These are phyloP conservation scores for Pestalotiopsis sp. DNA, from an alignment of 2,329 filamentous ascomycete species.

Conservation along the genomic window DNA sequence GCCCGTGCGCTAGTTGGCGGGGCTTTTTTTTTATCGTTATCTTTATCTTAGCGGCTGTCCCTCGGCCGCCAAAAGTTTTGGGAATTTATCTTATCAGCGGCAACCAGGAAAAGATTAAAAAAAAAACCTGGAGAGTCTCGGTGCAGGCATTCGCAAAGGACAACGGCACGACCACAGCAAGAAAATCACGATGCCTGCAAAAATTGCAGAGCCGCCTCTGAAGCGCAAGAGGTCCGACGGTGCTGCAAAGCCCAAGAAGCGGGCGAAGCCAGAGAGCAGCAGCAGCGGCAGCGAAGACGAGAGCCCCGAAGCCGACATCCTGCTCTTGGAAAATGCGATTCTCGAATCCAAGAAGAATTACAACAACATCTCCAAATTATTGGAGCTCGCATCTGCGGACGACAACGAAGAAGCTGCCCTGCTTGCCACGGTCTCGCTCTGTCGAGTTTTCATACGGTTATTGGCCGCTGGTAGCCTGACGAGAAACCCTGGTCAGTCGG, in stretches of 20 bases:
- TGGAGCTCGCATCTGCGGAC: constrained; percentile 57
- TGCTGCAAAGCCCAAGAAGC: constrained; percentile 49
- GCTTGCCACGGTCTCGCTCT: constrained; percentile 76
- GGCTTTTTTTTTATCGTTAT: neutral
- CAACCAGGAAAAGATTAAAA: neutral
- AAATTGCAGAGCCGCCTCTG: constrained; percentile 29
- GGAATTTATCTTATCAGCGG: neutral
- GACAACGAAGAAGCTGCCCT: constrained; percentile 57
- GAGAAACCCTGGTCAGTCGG: constrained; percentile 63
- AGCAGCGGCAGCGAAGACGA: constrained; percentile 46
- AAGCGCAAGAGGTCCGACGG: constrained; percentile 54
- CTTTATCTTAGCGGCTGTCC: neutral
- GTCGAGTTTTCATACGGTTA: constrained; percentile 81
- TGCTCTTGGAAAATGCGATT: constrained; percentile 77
- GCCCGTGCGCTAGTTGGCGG: neutral
- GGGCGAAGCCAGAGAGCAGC: constrained; percentile 47
- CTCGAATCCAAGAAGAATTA: constrained; percentile 85
- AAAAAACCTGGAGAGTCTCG: neutral
- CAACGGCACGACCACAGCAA: neutral
- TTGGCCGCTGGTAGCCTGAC: constrained; percentile 72
- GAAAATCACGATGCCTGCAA: constrained; percentile 27
- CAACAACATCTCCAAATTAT: constrained; percentile 80
- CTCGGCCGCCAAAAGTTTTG: neutral
- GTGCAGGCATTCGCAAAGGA: neutral
- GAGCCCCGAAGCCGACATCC: constrained; percentile 62